Evolutionary conservation across 192 early-diverging fungal genomes (phyloP), one percentile per base, ranked within the genome.

Genomic region (Dispira parvispora): DNA sequence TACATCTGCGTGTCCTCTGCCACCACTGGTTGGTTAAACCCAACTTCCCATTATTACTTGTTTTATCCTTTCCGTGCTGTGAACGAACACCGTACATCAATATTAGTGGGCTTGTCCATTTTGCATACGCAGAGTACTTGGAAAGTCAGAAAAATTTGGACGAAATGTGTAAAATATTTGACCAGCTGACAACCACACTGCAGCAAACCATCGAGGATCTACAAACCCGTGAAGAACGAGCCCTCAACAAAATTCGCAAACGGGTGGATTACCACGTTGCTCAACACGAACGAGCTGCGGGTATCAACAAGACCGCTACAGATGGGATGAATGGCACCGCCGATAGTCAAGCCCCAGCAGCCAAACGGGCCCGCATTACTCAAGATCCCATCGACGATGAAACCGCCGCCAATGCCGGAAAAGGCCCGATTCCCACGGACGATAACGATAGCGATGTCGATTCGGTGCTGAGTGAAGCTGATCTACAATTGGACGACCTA

Each of bases 41-140:
- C 26, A 43, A 27, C 25, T 58, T 69, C 69, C 45, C 68, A 75
- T 58, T 70, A 70, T 72, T 66, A 70, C 28, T 66, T 70, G 23
- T 72, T 72, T 49, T 52, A 68, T n/a, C 43, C 55, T 16, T 67
- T 69, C 27, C 58, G 60, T 18, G 67, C 46, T 6, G 67, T 56
- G 46, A 53, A 52, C 26, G 63, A 46, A 49, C 68, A 69, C 2
- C 57, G 18, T 56, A 67, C 45, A 57, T 69, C 23, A 68, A 65
- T 10, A 27, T 25, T 27, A 88, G 86, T 67, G 68, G 84, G 49
- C 68, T 84, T 13, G 75, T 89, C 28, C 81, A 86, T 62, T 87
- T 89, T 66, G 79, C 81, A 4, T 86, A 85, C 63, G 85, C 82
- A 2, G 85, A 89, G 63, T 62, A 82, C 64, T 79, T 81, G 28